Conservation (phyloP, 495 filamentous ascomycete genomes). For the Endocarpon pusillum region DNA sequence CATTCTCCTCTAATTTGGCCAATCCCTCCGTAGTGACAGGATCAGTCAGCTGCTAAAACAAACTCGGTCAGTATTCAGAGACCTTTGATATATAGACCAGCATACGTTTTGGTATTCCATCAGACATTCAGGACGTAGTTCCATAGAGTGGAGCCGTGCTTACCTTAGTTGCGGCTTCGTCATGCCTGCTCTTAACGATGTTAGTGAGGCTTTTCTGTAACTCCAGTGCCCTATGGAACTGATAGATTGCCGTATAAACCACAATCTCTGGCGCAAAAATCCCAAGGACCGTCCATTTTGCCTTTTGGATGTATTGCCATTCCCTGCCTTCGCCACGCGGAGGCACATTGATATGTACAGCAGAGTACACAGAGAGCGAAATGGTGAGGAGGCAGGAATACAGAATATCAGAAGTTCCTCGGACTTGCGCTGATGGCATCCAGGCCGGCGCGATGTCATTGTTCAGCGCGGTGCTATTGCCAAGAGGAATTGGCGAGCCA, state of each 20-base stretch:
- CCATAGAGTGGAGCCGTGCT: too few species aligned
- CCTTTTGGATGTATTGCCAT: slow-evolving; percentile 1
- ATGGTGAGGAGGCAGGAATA: slow-evolving; percentile 7
- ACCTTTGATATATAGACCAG: not conserved
- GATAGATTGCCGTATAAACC: slow-evolving; percentile 4
- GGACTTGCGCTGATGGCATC: too few species aligned
- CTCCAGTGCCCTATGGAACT: not conserved
- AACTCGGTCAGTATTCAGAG: not conserved
- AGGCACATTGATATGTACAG: slow-evolving; percentile 9
- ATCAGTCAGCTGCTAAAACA: not conserved
- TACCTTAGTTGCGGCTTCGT: too few species aligned
- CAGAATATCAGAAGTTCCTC: slow-evolving; percentile 8
- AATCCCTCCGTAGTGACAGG: not conserved
- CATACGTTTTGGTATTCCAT: not conserved
- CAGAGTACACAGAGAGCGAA: slow-evolving; percentile 5
- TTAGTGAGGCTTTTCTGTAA: not conserved
- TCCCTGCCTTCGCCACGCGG: not conserved
- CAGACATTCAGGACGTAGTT: not conserved
- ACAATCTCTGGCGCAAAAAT: slow-evolving; percentile 9
- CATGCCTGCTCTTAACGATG: not conserved
- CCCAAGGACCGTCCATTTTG: slow-evolving; percentile 3
- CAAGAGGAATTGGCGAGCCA: too few species aligned
- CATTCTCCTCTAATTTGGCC: not conserved
- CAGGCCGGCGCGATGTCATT: too few species aligned
- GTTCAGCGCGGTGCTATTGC: too few species aligned